Base-by-base conservation (phyloP, 1,284 basidiomycete genomes). In the Ceratobasidium sp. region DNA sequence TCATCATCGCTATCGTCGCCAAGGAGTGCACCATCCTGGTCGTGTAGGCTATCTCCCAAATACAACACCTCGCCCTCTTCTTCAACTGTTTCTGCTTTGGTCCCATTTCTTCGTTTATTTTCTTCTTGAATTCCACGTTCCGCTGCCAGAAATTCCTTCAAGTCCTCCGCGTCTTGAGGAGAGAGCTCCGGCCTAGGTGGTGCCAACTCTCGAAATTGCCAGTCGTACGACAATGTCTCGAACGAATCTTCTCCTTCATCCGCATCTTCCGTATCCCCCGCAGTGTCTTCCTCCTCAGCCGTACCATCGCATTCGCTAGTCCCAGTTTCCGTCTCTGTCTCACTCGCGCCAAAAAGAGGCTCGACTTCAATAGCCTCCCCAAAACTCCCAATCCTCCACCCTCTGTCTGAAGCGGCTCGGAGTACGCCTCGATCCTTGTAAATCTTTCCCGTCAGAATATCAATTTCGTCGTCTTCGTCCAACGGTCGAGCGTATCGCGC, bases 391-490 rank as follows among this genome's bases (percentile, higher is more conserved):
- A 76, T 76, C 49, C 55, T 76, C 73, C 73, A 76, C 10, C 73
- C 73, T 58, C 63, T 26, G 3, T 76, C 73, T n/a, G 73, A 76
- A 13, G 63, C 73, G 6, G 73, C 44, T 28, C 77, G 77, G 12
- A 81, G 53, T 3, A 81, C 68, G 12, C 80, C 80, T 28, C 76
- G 53, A 55, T 81, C 80, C 51, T 79, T 77, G 49, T 78, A 73
- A 40, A 81, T 70, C 28, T 77, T 78, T n/a, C 79, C 79, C 13
- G 78, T 78, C 9, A 75, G 71, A 56, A 81, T 72, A 70, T 81
- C 80, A 18, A 81, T 77, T 39, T 80, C 78, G 64, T 81, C 80
- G 56, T 81, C 80, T 55, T 81, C 79, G 51, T 79, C 80, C 10
- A 81, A 49, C 18, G 70, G 77, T 13, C 77, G 77, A n/a, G 79